phyloP scores from a whole-genome alignment of 2,329 filamentous ascomycete species.

The Ophiostoma fasciatum region DNA sequence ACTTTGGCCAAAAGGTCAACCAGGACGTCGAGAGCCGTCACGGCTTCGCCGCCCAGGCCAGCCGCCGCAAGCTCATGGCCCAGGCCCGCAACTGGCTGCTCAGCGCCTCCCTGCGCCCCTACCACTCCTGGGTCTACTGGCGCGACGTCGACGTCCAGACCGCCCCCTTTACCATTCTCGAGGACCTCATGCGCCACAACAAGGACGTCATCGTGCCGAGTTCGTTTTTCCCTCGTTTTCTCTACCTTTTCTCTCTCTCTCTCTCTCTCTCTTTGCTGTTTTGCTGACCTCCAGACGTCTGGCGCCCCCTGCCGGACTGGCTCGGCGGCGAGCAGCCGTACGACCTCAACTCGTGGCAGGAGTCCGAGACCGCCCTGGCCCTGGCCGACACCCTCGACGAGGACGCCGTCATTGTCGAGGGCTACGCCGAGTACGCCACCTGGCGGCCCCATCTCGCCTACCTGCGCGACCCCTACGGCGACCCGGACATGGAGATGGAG shows the following conservation, averaged over 20 bases:
- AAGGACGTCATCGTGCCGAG: conserved; percentile 98
- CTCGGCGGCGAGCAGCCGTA: conserved; percentile 97
- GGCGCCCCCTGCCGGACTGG: conserved; percentile 97
- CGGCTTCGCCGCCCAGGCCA: conserved; percentile 91
- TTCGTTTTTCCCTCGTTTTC: conserved; percentile 34
- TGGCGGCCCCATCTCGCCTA: conserved; percentile 97
- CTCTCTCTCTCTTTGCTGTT: neutral
- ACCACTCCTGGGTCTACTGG: conserved; percentile 99
- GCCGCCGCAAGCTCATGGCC: conserved; percentile 90
- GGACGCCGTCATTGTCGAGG: conserved; percentile 96
- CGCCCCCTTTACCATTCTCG: conserved; percentile 87
- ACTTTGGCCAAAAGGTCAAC: conserved; percentile 95
- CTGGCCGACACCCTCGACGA: conserved; percentile 92
- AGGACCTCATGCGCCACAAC: conserved; percentile 97
- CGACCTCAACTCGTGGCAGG: conserved; percentile 97
- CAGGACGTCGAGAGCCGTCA: conserved; percentile 97
- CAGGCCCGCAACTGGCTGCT: conserved; percentile 95
- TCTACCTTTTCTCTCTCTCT: neutral
- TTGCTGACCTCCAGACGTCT: conserved; percentile 54
- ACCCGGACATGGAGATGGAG: conserved; percentile 99
- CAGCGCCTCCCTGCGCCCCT: conserved; percentile 81
- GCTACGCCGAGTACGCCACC: conserved; percentile 96
- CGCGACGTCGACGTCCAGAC: conserved; percentile 97
- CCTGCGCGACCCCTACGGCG: conserved; percentile 87
- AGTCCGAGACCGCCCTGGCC: conserved; percentile 89